phyloP scores from a whole-genome alignment of 306 rosid genomes.

The Trichosanthes cucumerina region DNA sequence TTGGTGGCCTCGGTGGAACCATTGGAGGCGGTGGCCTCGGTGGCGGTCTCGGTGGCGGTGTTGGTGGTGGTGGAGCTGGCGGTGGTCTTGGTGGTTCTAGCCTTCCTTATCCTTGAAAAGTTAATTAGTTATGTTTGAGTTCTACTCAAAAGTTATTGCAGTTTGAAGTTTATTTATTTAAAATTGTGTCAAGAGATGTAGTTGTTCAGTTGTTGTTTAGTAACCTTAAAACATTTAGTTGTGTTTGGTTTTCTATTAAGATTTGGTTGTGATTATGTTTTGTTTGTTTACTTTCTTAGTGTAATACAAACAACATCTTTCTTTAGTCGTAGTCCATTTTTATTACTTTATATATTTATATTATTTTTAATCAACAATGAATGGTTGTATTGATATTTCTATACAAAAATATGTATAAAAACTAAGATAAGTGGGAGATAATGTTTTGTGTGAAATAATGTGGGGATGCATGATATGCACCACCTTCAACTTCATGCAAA shows the following conservation, averaged over 20 bases:
- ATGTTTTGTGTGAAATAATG: neutral
- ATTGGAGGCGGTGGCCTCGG: neutral
- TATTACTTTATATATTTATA: neutral
- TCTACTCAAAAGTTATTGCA: neutral
- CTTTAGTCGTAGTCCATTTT: neutral
- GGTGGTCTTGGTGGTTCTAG: neutral
- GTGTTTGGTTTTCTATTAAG: neutral
- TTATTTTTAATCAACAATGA: neutral
- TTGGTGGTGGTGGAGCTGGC: neutral
- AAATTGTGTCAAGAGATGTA: neutral
- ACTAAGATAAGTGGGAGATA: neutral
- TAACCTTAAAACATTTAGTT: neutral
- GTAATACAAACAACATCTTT: neutral
- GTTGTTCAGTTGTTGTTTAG: neutral
- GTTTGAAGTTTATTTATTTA: neutral
- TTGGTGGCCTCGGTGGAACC: neutral
- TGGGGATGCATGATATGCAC: neutral
- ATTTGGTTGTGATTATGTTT: constrained; percentile 2
- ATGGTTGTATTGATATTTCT: neutral
- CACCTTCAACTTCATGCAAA: neutral
- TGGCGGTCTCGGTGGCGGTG: constrained; percentile 11
- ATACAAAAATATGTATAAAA: neutral
- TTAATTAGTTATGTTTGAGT: neutral
- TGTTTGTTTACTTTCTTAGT: neutral
- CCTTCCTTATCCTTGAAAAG: neutral